Conservation (phyloP, 2,329 filamentous ascomycete genomes). For the Westerdykella ornata region DNA sequence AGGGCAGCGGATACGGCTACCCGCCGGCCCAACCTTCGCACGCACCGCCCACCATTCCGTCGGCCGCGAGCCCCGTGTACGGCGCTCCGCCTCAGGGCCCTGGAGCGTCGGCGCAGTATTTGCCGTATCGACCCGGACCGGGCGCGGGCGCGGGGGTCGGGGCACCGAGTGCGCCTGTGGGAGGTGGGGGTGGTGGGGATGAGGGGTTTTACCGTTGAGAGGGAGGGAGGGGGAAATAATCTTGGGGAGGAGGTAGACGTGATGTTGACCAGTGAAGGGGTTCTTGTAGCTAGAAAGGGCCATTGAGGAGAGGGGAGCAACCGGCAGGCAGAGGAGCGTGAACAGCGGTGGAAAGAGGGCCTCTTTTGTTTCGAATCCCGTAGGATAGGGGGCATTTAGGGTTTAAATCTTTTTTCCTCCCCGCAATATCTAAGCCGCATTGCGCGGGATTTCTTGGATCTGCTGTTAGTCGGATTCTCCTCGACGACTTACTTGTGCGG, state of each 20-base stretch:
- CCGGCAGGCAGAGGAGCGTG: too few relatives aligned
- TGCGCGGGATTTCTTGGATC: too few relatives aligned
- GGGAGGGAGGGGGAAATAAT: not conserved
- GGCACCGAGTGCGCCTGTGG: constrained; percentile 24
- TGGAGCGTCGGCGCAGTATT: constrained; percentile 19
- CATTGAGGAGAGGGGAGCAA: too few relatives aligned
- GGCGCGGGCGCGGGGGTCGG: constrained; percentile 2
- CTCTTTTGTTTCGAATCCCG: too few relatives aligned
- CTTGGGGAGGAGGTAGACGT: not conserved
- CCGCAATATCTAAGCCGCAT: too few relatives aligned
- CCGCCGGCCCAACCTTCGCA: constrained; percentile 29
- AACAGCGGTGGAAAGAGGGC: too few relatives aligned
- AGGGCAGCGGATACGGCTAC: constrained; percentile 18
- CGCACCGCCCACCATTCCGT: constrained; percentile 26
- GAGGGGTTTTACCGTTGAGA: constrained; percentile 26
- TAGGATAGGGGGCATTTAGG: too few relatives aligned
- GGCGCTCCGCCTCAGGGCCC: constrained; percentile 17
- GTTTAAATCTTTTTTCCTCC: too few relatives aligned
- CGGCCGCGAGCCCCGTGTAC: not conserved
- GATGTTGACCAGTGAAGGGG: not conserved
- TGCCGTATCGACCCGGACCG: constrained; percentile 33
- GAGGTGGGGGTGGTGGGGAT: constrained; percentile 17
- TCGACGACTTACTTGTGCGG: too few relatives aligned
- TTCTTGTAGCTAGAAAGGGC: too few relatives aligned
- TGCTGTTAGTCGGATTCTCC: too few relatives aligned